Conservation (phyloP, 176 grass and related monocot genomes). For the Eremochloa ophiuroides region DNA sequence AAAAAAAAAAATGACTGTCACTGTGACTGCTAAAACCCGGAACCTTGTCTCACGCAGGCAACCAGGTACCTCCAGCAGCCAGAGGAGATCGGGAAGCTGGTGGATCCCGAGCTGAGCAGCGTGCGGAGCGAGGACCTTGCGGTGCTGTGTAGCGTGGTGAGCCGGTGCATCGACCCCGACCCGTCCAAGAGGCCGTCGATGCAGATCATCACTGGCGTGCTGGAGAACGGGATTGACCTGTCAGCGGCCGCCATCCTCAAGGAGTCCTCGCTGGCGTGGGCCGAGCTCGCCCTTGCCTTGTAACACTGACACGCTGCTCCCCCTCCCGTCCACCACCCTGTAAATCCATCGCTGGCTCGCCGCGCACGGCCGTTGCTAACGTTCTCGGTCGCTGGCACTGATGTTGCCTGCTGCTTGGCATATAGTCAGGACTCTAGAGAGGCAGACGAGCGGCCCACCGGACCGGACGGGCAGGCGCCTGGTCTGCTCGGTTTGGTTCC, state of each 20-base stretch:
- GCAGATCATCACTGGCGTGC: conserved; percentile 72
- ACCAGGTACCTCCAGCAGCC: conserved; percentile 62
- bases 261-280: conserved; percentile 81
- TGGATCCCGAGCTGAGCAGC: conserved; percentile 56
- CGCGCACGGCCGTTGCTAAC: neutral
- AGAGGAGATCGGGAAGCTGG: conserved; percentile 74
- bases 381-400: neutral
- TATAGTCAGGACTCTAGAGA: neutral
- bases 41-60: conserved; percentile 36
- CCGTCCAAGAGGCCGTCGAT: conserved; percentile 77
- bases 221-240: conserved; percentile 73
- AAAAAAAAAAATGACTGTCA: neutral
- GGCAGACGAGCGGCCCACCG: neutral
- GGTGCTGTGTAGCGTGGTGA: conserved; percentile 80
- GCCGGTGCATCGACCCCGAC: conserved; percentile 82
- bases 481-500: neutral
- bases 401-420: neutral
- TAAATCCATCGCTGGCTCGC: conserved; percentile 23
- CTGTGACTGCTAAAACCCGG: neutral
- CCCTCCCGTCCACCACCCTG: neutral
- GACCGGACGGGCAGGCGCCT: neutral
- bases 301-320: conserved; percentile 1
- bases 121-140: conserved; percentile 55
- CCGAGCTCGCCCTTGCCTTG: conserved; percentile 70
- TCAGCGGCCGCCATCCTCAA: conserved; percentile 72